Conservation (phyloP, 805 yeast species). For the Wickerhamomyces rabaulensis region DNA sequence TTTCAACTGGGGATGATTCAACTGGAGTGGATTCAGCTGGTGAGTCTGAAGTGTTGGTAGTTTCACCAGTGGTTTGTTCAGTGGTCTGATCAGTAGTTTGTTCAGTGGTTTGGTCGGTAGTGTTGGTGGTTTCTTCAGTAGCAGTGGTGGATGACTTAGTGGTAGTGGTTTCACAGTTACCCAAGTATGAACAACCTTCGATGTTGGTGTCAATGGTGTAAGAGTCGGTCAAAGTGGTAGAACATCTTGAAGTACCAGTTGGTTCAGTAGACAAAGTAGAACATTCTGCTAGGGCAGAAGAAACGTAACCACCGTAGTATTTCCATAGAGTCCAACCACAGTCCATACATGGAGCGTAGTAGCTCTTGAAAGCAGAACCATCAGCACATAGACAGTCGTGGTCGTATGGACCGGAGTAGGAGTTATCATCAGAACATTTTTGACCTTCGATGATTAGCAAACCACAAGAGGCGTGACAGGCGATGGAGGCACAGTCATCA, state of each 20-base stretch:
- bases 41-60: conserved; percentile 2
- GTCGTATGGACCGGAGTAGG: conserved; percentile 14
- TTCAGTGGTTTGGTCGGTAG: background rate
- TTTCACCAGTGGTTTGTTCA: conserved; percentile 1
- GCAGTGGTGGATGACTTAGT: background rate
- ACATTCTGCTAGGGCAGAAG: conserved; percentile 24
- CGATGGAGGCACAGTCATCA: conserved; percentile 20
- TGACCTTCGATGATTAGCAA: conserved; percentile 26
- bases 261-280: conserved; percentile 23
- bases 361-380: conserved; percentile 11
- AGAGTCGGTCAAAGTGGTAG: conserved; percentile 15
- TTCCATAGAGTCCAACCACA: conserved; percentile 34
- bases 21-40: no score
- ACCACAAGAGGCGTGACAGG: conserved; percentile 28
- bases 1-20: no score
- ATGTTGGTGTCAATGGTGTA: conserved; percentile 4
- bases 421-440: conserved; percentile 17
- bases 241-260: conserved; percentile 26
- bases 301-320: conserved; percentile 25
- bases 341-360: conserved; percentile 24
- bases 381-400: conserved; percentile 17
- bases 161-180: conserved; percentile 4
- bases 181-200: conserved; percentile 5
- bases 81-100: background rate
- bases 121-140: background rate